Evolutionary conservation across 345 rosid genomes (phyloP).

Genomic region (Lagerstroemia speciosa): DNA sequence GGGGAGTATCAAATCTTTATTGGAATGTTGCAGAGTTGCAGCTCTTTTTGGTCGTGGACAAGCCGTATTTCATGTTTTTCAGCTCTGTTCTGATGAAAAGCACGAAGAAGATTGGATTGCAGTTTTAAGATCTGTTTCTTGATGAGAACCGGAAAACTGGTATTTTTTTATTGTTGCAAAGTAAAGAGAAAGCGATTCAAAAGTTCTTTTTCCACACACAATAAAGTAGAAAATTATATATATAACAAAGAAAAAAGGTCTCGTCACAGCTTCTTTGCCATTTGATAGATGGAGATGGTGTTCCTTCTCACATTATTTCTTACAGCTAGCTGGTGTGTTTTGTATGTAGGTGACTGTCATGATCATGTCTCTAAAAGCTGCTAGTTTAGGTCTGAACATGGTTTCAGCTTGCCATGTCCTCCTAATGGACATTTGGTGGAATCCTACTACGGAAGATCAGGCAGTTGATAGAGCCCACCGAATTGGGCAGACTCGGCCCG

Average conservation of each 20-base stretch:
- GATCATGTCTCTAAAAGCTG: conserved; percentile 97
- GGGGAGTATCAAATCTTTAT: background rate
- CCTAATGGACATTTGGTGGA: conserved; percentile 95
- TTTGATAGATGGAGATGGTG: background rate
- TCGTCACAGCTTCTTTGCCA: background rate
- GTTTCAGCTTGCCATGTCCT: conserved; percentile 93
- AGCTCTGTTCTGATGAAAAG: background rate
- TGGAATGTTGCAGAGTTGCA: background rate
- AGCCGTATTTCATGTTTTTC: background rate
- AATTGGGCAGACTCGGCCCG: conserved; percentile 90
- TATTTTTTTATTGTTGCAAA: background rate
- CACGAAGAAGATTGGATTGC: background rate
- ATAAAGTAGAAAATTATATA: background rate
- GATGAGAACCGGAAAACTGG: background rate
- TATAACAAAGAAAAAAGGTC: background rate
- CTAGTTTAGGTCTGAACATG: conserved; percentile 96
- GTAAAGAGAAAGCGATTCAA: background rate
- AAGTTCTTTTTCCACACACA: background rate
- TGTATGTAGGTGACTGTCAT: conserved; percentile 65
- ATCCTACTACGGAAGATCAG: conserved; percentile 95
- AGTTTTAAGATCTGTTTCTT: background rate
- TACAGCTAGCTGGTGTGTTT: background rate
- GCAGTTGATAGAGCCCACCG: conserved; percentile 98
- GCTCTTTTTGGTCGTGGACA: background rate
- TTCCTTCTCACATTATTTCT: background rate